A percentile compares a stretch with the other conserved stretches of the same genome.
phyloP scores from a whole-genome alignment of 495 filamentous ascomycete species.

The Paragyromitra xinjiangensis region DNA sequence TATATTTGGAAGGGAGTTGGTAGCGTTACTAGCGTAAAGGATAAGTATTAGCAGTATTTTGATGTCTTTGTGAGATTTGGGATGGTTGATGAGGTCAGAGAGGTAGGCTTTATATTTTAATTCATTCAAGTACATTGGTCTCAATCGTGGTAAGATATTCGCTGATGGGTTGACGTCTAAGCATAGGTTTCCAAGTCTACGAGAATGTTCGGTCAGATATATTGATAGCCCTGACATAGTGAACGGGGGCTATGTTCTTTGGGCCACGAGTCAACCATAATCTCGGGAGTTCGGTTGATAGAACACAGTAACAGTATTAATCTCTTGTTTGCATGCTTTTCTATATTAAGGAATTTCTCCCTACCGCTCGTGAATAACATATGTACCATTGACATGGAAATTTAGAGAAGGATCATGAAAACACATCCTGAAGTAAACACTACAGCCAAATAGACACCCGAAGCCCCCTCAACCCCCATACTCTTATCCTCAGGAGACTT shows the following conservation, averaged over 20 bases:
- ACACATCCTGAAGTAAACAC: slow-evolving; percentile 4
- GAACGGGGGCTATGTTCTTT: too few species aligned
- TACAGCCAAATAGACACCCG: neutral
- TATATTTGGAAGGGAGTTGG: neutral
- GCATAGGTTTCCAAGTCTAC: too few species aligned
- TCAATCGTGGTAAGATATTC: too few species aligned
- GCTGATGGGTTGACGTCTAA: too few species aligned
- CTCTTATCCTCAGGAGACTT: neutral
- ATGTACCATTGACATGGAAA: neutral
- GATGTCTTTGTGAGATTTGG: too few species aligned
- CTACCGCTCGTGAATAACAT: neutral
- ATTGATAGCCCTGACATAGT: too few species aligned
- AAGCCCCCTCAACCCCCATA: neutral
- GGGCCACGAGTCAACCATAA: too few species aligned
- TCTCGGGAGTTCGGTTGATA: neutral
- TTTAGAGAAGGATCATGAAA: slow-evolving; percentile 2
- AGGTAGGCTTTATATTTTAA: too few species aligned
- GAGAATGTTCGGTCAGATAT: too few species aligned
- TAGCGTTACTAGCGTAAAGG: neutral
- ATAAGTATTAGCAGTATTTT: too few species aligned
- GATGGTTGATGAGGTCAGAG: neutral
- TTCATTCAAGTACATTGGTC: too few species aligned
- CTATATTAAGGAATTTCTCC: neutral
- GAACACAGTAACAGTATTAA: neutral
- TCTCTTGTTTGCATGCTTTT: neutral